phyloP scores from a whole-genome alignment of 2,329 filamentous ascomycete genomes.

The Xylariaceae sp. region DNA sequence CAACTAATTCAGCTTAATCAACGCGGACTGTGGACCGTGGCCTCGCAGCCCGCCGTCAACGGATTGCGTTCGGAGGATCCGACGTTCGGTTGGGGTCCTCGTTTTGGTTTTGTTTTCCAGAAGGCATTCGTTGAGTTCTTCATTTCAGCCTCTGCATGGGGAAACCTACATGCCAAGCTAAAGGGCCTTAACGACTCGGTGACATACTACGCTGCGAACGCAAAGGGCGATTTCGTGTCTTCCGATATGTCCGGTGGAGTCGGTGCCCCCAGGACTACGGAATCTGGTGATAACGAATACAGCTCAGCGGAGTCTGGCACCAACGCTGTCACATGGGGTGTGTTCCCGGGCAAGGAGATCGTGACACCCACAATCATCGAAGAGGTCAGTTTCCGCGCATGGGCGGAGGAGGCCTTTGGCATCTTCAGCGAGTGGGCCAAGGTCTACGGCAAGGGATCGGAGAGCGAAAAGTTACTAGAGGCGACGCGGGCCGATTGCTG shows the following conservation, averaged over 20 bases:
- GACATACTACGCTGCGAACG: slow-evolving; percentile 84
- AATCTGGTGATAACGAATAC: slow-evolving; percentile 1
- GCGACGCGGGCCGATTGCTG: slow-evolving; percentile 65
- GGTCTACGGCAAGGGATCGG: slow-evolving; percentile 71
- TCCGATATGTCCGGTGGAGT: slow-evolving; percentile 48
- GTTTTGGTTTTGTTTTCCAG: slow-evolving; percentile 91
- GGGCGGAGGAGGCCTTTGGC: slow-evolving; percentile 91
- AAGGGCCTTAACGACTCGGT: slow-evolving; percentile 55
- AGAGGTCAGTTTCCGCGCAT: slow-evolving; percentile 86
- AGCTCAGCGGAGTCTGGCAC: slow-evolving; percentile 50
- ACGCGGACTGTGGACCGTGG: slow-evolving; percentile 92
- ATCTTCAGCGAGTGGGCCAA: slow-evolving; percentile 94
- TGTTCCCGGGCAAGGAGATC: slow-evolving; percentile 93
- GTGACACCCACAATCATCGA: slow-evolving; percentile 95
- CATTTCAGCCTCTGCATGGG: slow-evolving; percentile 69
- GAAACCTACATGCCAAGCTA: slow-evolving; percentile 58
- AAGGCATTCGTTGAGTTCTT: slow-evolving; percentile 99
- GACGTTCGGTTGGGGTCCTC: slow-evolving; percentile 90
- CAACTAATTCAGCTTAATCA: slow-evolving; percentile 71
- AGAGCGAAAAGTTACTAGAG: slow-evolving; percentile 67
- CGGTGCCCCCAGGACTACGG: slow-evolving; percentile 13
- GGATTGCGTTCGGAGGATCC: slow-evolving; percentile 69
- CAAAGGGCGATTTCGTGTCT: slow-evolving; percentile 69
- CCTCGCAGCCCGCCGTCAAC: slow-evolving; percentile 91
- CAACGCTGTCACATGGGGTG: slow-evolving; percentile 95